Evolutionary conservation across 768 basidiomycete species (phyloP).

Genomic region (Clitopilus hobsonii): DNA sequence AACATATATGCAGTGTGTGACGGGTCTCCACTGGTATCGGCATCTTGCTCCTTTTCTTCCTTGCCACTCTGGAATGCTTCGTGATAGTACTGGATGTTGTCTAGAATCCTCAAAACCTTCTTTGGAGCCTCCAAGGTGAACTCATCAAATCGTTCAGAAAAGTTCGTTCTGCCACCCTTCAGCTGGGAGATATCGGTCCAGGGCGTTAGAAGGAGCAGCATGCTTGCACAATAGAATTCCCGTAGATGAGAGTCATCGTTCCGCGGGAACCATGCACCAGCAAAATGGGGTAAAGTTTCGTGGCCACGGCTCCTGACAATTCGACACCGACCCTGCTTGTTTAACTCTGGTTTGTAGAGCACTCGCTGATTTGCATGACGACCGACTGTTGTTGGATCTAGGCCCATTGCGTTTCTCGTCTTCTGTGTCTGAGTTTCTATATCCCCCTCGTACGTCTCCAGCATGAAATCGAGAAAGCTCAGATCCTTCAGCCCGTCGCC

Average conservation of each 20-base stretch:
- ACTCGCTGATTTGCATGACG: neutral
- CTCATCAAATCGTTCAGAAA: conserved; percentile 14
- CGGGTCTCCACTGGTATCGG: too few relatives aligned
- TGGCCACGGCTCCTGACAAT: conserved; percentile 19
- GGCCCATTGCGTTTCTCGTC: neutral
- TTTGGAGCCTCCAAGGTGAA: neutral
- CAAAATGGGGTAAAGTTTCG: conserved; percentile 27
- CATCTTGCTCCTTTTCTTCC: too few relatives aligned
- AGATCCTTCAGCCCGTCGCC: neutral
- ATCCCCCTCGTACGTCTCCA: neutral
- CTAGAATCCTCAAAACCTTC: neutral
- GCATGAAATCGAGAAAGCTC: neutral
- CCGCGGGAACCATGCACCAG: conserved; percentile 30
- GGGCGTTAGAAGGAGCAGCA: conserved; percentile 31
- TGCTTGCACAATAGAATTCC: conserved; percentile 28
- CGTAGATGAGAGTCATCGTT: conserved; percentile 7
- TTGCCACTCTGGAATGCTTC: too few relatives aligned
- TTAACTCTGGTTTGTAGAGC: neutral
- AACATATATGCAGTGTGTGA: too few relatives aligned
- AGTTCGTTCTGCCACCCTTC: conserved; percentile 7
- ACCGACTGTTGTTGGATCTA: neutral
- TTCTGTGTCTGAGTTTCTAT: too few relatives aligned
- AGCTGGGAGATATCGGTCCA: conserved; percentile 29
- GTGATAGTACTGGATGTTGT: neutral
- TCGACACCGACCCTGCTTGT: conserved; percentile 10